Conservation (phyloP, 192 early-diverging fungal species). For the Umbelopsis vinacea region DNA sequence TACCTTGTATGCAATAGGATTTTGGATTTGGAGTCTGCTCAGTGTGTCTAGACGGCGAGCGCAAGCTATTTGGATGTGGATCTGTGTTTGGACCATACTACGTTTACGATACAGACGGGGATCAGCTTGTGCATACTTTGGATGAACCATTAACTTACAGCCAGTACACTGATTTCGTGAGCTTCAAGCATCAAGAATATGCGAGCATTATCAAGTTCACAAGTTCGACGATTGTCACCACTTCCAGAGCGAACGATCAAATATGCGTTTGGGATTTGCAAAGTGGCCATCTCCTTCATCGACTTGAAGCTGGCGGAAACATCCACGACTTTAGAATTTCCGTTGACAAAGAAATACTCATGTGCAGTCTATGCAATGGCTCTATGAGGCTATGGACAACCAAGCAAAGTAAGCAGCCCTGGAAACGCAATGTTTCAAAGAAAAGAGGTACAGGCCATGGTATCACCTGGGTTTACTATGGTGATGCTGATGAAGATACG, state of each 20-base stretch:
- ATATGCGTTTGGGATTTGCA: slow-evolving; percentile 1
- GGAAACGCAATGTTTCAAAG: not conserved
- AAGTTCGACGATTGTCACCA: not conserved
- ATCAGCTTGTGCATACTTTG: not conserved
- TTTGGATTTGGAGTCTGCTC: slow-evolving; percentile 2
- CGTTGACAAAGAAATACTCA: not conserved
- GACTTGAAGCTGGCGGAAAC: not conserved
- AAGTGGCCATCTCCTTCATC: not conserved
- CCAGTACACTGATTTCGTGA: not conserved
- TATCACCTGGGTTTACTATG: not conserved
- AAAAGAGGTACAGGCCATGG: not conserved
- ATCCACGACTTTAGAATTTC: not conserved
- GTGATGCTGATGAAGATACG: not conserved
- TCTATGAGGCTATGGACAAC: not conserved
- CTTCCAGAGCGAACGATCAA: not conserved
- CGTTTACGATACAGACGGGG: not conserved
- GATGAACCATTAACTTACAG: slow-evolving; percentile 5
- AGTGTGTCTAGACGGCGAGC: not conserved
- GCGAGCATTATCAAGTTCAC: not conserved
- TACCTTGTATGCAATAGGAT: not conserved
- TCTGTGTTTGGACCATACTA: slow-evolving; percentile 8
- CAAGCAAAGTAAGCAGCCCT: not conserved
- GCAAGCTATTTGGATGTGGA: not conserved
- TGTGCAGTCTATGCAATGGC: slow-evolving; percentile 12
- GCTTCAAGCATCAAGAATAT: slow-evolving; percentile 9